Base-by-base conservation (phyloP, 2,329 filamentous ascomycete species). In the Hypomyces rosellus region DNA sequence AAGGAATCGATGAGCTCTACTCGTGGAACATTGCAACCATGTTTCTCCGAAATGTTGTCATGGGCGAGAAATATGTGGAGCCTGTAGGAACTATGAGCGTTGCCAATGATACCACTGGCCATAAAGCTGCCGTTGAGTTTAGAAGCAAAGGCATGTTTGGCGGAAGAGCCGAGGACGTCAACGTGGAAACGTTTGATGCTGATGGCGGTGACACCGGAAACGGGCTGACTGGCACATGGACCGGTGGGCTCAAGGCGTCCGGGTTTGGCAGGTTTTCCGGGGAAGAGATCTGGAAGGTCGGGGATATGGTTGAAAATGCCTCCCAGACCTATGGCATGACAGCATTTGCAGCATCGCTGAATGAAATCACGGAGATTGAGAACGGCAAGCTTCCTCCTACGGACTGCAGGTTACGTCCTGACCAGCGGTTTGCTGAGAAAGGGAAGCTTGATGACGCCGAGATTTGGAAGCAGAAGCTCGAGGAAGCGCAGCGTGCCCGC, bases 111-210 rank as follows among this genome's bases (percentile, higher is more conserved):
- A 86, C 80, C 5, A 89, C 85, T 0, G 89, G 91, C 7, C 83
- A 87, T 57, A 91, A 89, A 64, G 88, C 90, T 1, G 77, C 85
- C n/a, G 82, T 89, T 43, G 90, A 92, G 51, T 99, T 99, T 73
- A 95, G 93, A 65, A 82, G 86, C 49, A 95, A 93, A 64, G 92
- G 93, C 57, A 96, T 99, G 89, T 99, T 97, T 71, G 91, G 92
- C 33, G 93, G 93, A 13, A 84, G 93, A 50, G 87, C 86, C 54
- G 93, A 99, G 68, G 93, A 99, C 54, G 88, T 97, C 9, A 76
- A 80, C 34, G 85, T 92, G 6, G 85, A 91, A 59, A 78, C 84
- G 1, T 85, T 85, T 57, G 84, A 85, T 51, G 69, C 77, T 0
- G 76, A 85, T 49, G 89, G 89, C 38, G 69, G 73, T 20, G 75